Conservation (phyloP, 176 grass and related monocot genomes). For the Tuctoria greenei region DNA sequence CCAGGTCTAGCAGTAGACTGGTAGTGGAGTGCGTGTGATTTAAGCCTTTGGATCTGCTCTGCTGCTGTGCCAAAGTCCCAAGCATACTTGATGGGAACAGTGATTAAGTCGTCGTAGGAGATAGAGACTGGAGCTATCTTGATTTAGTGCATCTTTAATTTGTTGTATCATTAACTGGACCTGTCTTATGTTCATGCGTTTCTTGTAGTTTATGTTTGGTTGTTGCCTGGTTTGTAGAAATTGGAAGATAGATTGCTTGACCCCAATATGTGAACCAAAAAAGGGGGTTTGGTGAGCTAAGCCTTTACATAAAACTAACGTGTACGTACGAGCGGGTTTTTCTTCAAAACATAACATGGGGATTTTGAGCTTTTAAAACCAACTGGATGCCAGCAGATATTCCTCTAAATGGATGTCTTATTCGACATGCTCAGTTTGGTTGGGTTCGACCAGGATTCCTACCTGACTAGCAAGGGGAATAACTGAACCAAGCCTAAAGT, state of each 20-base stretch:
- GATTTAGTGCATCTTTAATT: constrained; percentile 13
- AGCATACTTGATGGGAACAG: not conserved
- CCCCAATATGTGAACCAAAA: constrained; percentile 6
- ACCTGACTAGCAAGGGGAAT: not conserved
- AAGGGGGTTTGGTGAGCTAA: not conserved
- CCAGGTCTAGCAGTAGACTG: constrained; percentile 35
- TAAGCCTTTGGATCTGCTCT: not conserved
- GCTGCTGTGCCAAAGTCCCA: not conserved
- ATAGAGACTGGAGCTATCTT: not conserved
- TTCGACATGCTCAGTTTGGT: not conserved
- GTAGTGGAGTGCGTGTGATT: not conserved
- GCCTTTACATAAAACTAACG: not conserved
- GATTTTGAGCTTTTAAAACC: not conserved
- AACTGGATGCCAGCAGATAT: not conserved
- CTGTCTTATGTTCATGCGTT: not conserved
- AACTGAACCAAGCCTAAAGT: not conserved
- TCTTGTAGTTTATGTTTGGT: constrained; percentile 20
- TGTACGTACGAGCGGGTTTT: not conserved
- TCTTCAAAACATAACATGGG: constrained; percentile 6
- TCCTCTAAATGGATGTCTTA: not conserved
- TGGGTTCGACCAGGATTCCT: no score
- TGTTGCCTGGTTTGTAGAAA: constrained; percentile 32
- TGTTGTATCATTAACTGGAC: constrained; percentile 36
- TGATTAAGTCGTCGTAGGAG: not conserved
- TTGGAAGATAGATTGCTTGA: constrained; percentile 18